A percentile compares a stretch with the other conserved stretches of the same genome.
phyloP scores from a whole-genome alignment of 2,329 filamentous ascomycete species.

The Fusarium lateritium region DNA sequence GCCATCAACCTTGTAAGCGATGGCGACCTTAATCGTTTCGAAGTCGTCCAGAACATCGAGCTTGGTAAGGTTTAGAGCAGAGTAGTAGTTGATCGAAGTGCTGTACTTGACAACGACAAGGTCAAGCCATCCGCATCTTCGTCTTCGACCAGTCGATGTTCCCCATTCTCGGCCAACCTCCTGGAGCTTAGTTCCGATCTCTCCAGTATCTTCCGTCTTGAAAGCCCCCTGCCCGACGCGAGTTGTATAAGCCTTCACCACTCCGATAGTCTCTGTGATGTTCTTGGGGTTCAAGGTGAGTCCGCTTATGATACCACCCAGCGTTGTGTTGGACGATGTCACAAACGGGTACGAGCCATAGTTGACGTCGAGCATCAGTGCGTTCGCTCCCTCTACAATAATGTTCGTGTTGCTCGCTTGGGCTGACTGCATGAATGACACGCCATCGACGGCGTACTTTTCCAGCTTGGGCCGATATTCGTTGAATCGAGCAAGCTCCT shows the following conservation, averaged over 20 bases:
- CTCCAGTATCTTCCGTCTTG: slow-evolving; percentile 19
- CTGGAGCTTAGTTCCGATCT: slow-evolving; percentile 16
- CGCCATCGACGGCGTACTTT: slow-evolving; percentile 2
- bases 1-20: slow-evolving; percentile 26
- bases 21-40: slow-evolving; percentile 25
- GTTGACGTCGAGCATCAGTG: slow-evolving; percentile 22
- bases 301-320: slow-evolving; percentile 16
- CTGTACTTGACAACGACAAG: slow-evolving; percentile 21
- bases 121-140: slow-evolving; percentile 27
- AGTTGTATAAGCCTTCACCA: slow-evolving; percentile 17
- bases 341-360: slow-evolving; percentile 18
- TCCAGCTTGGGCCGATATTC: slow-evolving; percentile 11
- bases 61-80: slow-evolving; percentile 20
- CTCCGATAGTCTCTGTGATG: slow-evolving; percentile 11
- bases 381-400: slow-evolving; percentile 13
- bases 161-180: slow-evolving; percentile 11
- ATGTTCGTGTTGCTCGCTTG: slow-evolving; percentile 16
- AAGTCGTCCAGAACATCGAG: slow-evolving; percentile 32
- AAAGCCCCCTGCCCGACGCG: slow-evolving; percentile 16
- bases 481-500: slow-evolving; percentile 16
- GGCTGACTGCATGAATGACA: slow-evolving; percentile 12
- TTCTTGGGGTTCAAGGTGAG: slow-evolving; percentile 14
- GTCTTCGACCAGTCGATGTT: slow-evolving; percentile 23
- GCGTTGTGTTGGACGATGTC: slow-evolving; percentile 8
- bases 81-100: slow-evolving; percentile 22